Percentiles rank a stretch among this genome's conserved stretches.
Evolutionary conservation across 371 early-diverging fungal species (phyloP).

Genomic region (Mortierella sp.): DNA sequence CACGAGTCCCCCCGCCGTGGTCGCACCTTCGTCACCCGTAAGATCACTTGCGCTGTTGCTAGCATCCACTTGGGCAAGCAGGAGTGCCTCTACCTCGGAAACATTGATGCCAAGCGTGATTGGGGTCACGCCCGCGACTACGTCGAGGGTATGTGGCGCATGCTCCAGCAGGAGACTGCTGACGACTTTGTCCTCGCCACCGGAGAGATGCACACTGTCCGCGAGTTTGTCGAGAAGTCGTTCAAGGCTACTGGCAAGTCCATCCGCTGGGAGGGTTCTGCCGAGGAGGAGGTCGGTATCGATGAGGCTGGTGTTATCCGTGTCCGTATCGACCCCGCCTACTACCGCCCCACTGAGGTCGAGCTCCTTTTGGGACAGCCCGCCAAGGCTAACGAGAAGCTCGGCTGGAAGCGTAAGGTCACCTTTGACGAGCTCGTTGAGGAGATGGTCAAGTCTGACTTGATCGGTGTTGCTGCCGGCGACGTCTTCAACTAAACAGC

Average conservation of each 20-base stretch:
- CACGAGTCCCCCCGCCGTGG: slow-evolving; percentile 92
- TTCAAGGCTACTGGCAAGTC: slow-evolving; percentile 78
- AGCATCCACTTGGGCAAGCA: slow-evolving; percentile 81
- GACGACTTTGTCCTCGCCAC: slow-evolving; percentile 91
- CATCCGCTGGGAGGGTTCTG: slow-evolving; percentile 87
- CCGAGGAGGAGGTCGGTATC: slow-evolving; percentile 80
- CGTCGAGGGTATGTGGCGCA: slow-evolving; percentile 92
- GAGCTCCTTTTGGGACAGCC: slow-evolving; percentile 87
- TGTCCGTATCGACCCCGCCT: slow-evolving; percentile 83
- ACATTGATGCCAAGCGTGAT: slow-evolving; percentile 90
- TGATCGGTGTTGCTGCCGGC: slow-evolving; percentile 63
- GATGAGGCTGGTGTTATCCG: slow-evolving; percentile 79
- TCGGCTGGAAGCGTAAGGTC: slow-evolving; percentile 85
- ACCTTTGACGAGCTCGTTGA: slow-evolving; percentile 79
- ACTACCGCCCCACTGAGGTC: slow-evolving; percentile 93
- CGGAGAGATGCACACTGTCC: slow-evolving; percentile 89
- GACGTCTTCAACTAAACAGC: slow-evolving; percentile 50
- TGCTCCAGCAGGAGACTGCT: slow-evolving; percentile 88
- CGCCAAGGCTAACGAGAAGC: slow-evolving; percentile 78
- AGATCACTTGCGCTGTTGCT: slow-evolving; percentile 91
- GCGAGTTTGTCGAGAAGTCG: slow-evolving; percentile 87
- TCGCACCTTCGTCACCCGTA: slow-evolving; percentile 90
- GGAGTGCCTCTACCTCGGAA: slow-evolving; percentile 85
- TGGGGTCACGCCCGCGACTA: slow-evolving; percentile 95
- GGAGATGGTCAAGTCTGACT: slow-evolving; percentile 83